Evolutionary conservation across 768 basidiomycete genomes (phyloP).

Genomic region (Collybia sordida): DNA sequence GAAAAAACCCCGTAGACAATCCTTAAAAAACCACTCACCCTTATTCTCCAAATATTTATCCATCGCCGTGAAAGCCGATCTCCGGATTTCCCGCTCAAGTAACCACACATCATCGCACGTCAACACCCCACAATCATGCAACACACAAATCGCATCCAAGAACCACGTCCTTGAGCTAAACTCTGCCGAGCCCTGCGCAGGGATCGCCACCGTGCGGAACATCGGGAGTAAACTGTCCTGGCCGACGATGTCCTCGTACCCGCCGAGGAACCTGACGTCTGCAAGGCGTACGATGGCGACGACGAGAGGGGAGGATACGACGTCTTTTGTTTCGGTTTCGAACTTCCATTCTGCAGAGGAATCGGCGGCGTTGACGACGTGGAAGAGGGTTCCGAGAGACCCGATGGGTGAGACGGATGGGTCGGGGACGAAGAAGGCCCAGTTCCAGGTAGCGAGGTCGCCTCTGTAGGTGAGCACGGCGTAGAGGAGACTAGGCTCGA

Average conservation of each 20-base stretch:
- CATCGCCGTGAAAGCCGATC: constrained; percentile 49
- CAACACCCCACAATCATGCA: constrained; percentile 47
- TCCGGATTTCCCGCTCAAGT: constrained; percentile 44
- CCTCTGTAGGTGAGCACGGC: constrained; percentile 45
- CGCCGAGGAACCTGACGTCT: constrained; percentile 40
- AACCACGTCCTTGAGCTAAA: constrained; percentile 51
- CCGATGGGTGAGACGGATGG: constrained; percentile 39
- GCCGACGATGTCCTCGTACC: constrained; percentile 42
- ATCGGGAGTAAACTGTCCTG: constrained; percentile 40
- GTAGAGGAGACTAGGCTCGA: constrained; percentile 41
- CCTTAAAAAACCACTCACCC: too few relatives aligned
- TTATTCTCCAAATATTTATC: constrained; percentile 45
- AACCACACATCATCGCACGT: constrained; percentile 49
- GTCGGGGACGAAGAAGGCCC: constrained; percentile 48
- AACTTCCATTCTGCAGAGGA: constrained; percentile 35
- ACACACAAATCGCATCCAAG: constrained; percentile 41
- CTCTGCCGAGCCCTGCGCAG: constrained; percentile 29
- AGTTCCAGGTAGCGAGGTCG: constrained; percentile 49
- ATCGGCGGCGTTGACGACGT: constrained; percentile 35
- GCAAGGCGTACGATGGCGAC: constrained; percentile 45
- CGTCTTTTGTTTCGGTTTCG: constrained; percentile 33
- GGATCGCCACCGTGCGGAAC: constrained; percentile 44
- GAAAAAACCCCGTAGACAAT: too few relatives aligned
- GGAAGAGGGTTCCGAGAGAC: constrained; percentile 42
- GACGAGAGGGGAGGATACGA: constrained; percentile 37